phyloP scores from a whole-genome alignment of 1,139 yeast species.

The Chernovozyma sophiae-reginae region DNA sequence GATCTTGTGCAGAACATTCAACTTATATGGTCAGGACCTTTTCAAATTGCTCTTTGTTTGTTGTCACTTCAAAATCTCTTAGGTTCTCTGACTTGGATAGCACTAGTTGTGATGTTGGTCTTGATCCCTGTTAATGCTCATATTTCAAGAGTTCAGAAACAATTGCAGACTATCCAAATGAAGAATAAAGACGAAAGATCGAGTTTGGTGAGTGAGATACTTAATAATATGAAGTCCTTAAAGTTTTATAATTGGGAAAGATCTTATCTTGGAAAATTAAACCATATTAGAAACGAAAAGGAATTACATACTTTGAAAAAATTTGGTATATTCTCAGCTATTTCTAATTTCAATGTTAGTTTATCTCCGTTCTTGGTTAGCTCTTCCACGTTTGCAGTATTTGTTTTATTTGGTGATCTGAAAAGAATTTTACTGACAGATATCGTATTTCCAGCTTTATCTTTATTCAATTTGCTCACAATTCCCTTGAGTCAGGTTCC shows the following conservation, averaged over 20 bases:
- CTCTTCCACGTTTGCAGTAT: slow-evolving; percentile 85
- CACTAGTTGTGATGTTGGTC: slow-evolving; percentile 75
- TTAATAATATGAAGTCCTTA: slow-evolving; percentile 86
- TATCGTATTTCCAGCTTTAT: slow-evolving; percentile 89
- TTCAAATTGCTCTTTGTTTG: slow-evolving; percentile 81
- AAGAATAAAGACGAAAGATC: slow-evolving; percentile 44
- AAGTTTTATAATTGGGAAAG: slow-evolving; percentile 94
- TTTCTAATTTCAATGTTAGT: slow-evolving; percentile 74
- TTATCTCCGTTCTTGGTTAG: slow-evolving; percentile 90
- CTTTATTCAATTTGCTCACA: slow-evolving; percentile 76
- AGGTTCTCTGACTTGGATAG: slow-evolving; percentile 97
- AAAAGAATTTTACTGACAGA: slow-evolving; percentile 79
- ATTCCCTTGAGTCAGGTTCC: slow-evolving; percentile 94
- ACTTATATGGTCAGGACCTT: slow-evolving; percentile 94
- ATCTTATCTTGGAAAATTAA: slow-evolving; percentile 72
- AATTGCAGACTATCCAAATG: slow-evolving; percentile 60
- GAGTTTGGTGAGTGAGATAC: slow-evolving; percentile 73
- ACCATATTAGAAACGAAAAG: slow-evolving; percentile 80
- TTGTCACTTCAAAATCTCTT: slow-evolving; percentile 68
- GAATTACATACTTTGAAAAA: slow-evolving; percentile 75
- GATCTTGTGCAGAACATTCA: slow-evolving; percentile 86
- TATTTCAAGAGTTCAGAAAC: slow-evolving; percentile 71
- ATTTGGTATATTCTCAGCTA: slow-evolving; percentile 75
- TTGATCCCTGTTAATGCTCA: slow-evolving; percentile 83
- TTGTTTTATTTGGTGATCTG: slow-evolving; percentile 57